Base-by-base conservation (phyloP, 352 stramenopile species). In the Phytopythium boreale region DNA sequence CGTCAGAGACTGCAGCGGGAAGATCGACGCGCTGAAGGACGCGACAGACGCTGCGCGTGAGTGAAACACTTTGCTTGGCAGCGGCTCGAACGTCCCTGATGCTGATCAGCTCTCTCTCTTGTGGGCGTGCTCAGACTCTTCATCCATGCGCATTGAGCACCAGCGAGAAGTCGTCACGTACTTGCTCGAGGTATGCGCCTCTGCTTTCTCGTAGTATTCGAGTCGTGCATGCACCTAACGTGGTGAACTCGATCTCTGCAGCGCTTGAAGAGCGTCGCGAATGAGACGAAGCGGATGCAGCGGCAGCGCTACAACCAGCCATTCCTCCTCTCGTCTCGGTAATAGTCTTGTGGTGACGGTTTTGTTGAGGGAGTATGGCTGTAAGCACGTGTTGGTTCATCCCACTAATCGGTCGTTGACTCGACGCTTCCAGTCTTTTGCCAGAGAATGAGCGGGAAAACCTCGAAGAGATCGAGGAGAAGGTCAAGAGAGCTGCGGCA, bases 81-180 rank as follows among this genome's bases (percentile, higher is more conserved):
- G 4, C 10, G 12, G 12, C 9, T 52, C 12, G n/a, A 11, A 15
- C n/a, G 43, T 27, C 20, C 5, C 43, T 5, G 20, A 4, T 46
- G 37, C 37, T 43, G 37, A 46, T 12, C 17, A 43, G 10, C 2
- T n/a, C 17, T 7, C 8, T 5, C 15, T 31, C 7, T 14, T 39
- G 10, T 50, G 46, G 2, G 22, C 1, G 14, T 39, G 26, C 37
- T 36, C 41, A 88, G 76, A 34, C 58, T 49, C 44, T 58, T 27
- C 68, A 5, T 47, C 61, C 12, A 63, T 37, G 60, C 65, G 66
- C 10, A 63, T 71, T 22, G 77, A 92, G 57, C 79, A 90, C 50
- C 72, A 90, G 56, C 81, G 84, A 47, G 83, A 93, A 47, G 73
- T 93, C 58, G 81, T 93, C 59, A 71, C 83, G 4, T 88, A 90